These are phyloP conservation scores for Oryza brachyantha DNA, from an alignment of 176 grass and related monocot species.

Conservation along the genomic window DNA sequence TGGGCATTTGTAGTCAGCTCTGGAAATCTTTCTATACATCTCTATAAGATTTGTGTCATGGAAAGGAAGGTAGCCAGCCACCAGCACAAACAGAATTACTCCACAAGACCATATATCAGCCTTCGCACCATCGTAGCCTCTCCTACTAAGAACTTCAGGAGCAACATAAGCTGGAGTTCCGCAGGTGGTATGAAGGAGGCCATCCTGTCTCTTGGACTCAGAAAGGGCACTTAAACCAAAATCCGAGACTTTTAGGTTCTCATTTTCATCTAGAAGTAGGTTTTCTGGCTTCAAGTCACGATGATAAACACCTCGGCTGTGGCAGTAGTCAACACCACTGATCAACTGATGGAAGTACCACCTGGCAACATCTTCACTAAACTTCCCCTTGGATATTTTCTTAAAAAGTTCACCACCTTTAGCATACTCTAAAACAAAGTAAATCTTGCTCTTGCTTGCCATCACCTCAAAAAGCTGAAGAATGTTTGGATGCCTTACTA, in stretches of 20 bases:
- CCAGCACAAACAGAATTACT: constrained; percentile 51
- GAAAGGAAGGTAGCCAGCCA: constrained; percentile 54
- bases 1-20: constrained; percentile 43
- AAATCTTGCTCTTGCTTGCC: constrained; percentile 66
- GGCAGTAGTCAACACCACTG: constrained; percentile 53
- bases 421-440: constrained; percentile 65
- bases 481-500: constrained; percentile 53
- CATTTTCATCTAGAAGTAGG: constrained; percentile 45
- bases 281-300: constrained; percentile 43
- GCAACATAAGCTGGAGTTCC: constrained; percentile 59
- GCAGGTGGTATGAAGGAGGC: constrained; percentile 48
- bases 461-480: constrained; percentile 53
- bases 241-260: constrained; percentile 48
- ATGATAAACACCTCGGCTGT: constrained; percentile 53
- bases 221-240: constrained; percentile 48
- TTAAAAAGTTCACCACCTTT: constrained; percentile 59
- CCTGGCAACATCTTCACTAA: constrained; percentile 43
- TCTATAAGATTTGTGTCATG: constrained; percentile 39
- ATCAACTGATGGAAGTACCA: constrained; percentile 56
- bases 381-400: constrained; percentile 42
- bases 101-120: constrained; percentile 58
- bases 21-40: constrained; percentile 51
- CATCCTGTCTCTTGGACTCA: constrained; percentile 48
- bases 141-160: constrained; percentile 51
- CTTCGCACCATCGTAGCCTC: constrained; percentile 41